A percentile compares a stretch with the other conserved stretches of the same genome.
These are phyloP conservation scores for Phlegmacium glaucopus DNA, from an alignment of 768 basidiomycete genomes.

Conservation along the genomic window DNA sequence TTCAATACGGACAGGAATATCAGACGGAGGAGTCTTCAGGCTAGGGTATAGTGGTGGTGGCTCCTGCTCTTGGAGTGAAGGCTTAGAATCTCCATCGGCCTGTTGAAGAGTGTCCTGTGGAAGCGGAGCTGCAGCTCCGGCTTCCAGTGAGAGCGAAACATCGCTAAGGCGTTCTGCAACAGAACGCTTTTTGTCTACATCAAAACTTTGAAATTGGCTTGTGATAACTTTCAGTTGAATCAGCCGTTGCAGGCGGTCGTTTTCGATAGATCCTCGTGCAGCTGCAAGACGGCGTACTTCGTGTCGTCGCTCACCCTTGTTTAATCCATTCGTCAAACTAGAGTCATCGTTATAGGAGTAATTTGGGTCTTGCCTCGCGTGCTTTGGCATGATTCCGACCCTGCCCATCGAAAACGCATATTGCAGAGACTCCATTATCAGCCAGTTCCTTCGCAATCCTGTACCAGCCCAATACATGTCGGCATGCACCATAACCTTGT, in stretches of 20 bases:
- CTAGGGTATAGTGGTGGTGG: too few species aligned
- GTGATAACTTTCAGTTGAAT: conserved; percentile 38
- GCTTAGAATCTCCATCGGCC: too few species aligned
- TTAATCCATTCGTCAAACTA: not conserved
- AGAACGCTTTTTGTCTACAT: conserved; percentile 8
- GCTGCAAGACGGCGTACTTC: conserved; percentile 43
- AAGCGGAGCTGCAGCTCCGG: too few species aligned
- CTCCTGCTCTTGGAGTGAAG: too few species aligned
- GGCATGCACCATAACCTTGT: conserved; percentile 54
- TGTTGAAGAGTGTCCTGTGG: too few species aligned
- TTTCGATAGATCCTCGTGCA: conserved; percentile 56
- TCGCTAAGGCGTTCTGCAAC: not conserved
- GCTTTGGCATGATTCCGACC: conserved; percentile 65
- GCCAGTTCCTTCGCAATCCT: conserved; percentile 60
- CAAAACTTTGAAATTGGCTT: conserved; percentile 33
- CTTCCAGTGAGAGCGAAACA: too few species aligned
- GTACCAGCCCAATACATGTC: conserved; percentile 81
- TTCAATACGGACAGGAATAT: not conserved
- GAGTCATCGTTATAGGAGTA: not conserved
- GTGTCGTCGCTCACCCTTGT: conserved; percentile 55
- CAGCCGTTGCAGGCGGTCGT: conserved; percentile 53
- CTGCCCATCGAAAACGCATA: conserved; percentile 82
- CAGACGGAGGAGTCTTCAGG: too few species aligned
- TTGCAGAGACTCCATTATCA: conserved; percentile 50
- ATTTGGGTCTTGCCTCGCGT: conserved; percentile 49